Base-by-base conservation (phyloP, 345 rosid genomes). In the Rubroshorea leprosula region DNA sequence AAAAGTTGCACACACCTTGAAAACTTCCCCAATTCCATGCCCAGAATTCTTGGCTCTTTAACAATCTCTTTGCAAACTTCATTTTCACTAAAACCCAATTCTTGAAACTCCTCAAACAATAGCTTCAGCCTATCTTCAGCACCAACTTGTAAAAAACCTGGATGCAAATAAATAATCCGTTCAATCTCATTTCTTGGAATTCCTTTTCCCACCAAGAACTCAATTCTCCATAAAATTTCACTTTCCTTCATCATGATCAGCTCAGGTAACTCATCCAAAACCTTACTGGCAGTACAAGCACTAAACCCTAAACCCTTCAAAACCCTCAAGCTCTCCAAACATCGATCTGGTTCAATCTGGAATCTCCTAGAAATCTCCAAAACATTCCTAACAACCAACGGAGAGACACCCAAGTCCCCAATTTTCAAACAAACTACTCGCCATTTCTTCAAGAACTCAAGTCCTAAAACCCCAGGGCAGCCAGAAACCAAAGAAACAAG, bases 1-100 rank as follows among this genome's bases (percentile, higher is more conserved):
- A 87, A 55, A 63, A 87, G 61, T 35, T 78, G 79, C 76, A 87
- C 54, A 70, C 91, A 87, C 55, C 85, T 73, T 0, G 89, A 69
- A 44, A 85, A 76, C 63, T 90, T 96, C 10, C 97, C 97, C 23
- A 80, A 58, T 80, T 87, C 97, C 78, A 90, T 74, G 16, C 87
- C 62, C 0, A 90, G 72, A 56, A 85, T 66, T 43, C 74, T 76
- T 0, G 94, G 94, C 47, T 87, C 87, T 47, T 74, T 74, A 31
- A 39, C 57, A 29, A 87, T 78, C 83, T 83, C 97, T 59, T 77
- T 70, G 66, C 61, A 70, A 4, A 85, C 52, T 62, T 77, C 55
- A 2, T 69, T 68, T 9, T 66, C 72, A 44, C 69, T 68, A 71
- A 87, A 85, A 17, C 96, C 93, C 65, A 84, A 70, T 55, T 68